phyloP scores from a whole-genome alignment of 129 eudicot genomes.

The Logfia minima region DNA sequence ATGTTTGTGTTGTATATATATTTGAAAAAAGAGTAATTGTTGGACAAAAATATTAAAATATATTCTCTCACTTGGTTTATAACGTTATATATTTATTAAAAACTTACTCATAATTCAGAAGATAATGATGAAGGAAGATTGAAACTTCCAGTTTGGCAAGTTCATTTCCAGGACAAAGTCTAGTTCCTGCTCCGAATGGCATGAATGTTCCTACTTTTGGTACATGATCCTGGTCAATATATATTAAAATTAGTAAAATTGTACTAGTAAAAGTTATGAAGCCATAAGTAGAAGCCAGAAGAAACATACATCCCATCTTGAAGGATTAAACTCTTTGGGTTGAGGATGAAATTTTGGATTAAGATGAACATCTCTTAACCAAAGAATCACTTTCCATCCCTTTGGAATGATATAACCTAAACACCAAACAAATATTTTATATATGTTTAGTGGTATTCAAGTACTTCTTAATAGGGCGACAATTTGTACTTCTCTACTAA shows the following conservation, averaged over 20 bases:
- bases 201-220: slow-evolving; percentile 76
- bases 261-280: background rate
- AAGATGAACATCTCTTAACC: slow-evolving; percentile 70
- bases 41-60: too few relatives aligned
- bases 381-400: slow-evolving; percentile 81
- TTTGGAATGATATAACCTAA: slow-evolving; percentile 78
- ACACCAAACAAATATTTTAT: background rate
- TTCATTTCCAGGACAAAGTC: slow-evolving; percentile 94
- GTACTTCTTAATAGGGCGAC: too few relatives aligned
- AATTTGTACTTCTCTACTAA: too few relatives aligned
- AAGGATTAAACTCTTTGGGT: slow-evolving; percentile 70
- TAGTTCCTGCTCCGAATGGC: slow-evolving; percentile 87
- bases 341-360: slow-evolving; percentile 54
- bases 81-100: background rate
- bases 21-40: background rate
- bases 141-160: slow-evolving; percentile 91
- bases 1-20: too few relatives aligned
- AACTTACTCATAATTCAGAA: slow-evolving; percentile 69
- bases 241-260: background rate
- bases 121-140: slow-evolving; percentile 81
- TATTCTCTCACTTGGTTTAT: background rate
- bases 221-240: slow-evolving; percentile 42
- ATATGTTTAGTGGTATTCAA: too few relatives aligned
- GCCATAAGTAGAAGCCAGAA: background rate
- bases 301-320: slow-evolving; percentile 85